Percentiles rank a stretch among this genome's conserved stretches.
Evolutionary conservation across 2,329 filamentous ascomycete genomes (phyloP).

Genomic region (Cladosporium phlei): DNA sequence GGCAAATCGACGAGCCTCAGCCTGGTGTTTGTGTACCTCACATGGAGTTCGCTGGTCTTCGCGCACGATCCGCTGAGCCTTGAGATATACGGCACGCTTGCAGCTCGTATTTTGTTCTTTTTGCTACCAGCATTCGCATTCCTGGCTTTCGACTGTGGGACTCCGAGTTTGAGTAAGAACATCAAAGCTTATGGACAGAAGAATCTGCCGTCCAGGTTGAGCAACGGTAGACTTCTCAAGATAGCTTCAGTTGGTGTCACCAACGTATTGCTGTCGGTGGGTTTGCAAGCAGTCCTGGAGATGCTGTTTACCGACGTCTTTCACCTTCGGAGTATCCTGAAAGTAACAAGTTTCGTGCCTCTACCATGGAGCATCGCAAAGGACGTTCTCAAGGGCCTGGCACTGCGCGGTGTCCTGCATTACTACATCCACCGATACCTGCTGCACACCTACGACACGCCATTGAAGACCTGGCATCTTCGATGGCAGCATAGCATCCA

Average conservation of each 20-base stretch:
- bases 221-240: conserved; percentile 41
- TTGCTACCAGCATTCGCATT: conserved; percentile 68
- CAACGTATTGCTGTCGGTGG: conserved; percentile 53
- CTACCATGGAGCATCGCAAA: conserved; percentile 58
- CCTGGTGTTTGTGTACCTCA: conserved; percentile 83
- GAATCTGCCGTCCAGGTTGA: conserved; percentile 44
- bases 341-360: conserved; percentile 55
- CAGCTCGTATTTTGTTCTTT: conserved; percentile 65
- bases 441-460: conserved; percentile 52
- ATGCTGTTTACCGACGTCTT: conserved; percentile 50
- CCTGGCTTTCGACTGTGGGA: conserved; percentile 64
- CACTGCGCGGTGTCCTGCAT: conserved; percentile 59
- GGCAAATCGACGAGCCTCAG: conserved; percentile 78
- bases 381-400: conserved; percentile 49
- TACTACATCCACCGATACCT: conserved; percentile 71
- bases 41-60: conserved; percentile 78
- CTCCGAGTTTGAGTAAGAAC: conserved; percentile 64
- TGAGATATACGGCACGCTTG: conserved; percentile 66
- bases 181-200: conserved; percentile 63
- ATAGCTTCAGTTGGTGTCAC: conserved; percentile 51
- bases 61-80: conserved; percentile 70
- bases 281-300: conserved; percentile 54
- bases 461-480: conserved; percentile 39
- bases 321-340: conserved; percentile 51
- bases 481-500: conserved; percentile 55